Evolutionary conservation across 202 grass and related monocot genomes (phyloP).

Genomic region (Dendrocalamus latiflorus): DNA sequence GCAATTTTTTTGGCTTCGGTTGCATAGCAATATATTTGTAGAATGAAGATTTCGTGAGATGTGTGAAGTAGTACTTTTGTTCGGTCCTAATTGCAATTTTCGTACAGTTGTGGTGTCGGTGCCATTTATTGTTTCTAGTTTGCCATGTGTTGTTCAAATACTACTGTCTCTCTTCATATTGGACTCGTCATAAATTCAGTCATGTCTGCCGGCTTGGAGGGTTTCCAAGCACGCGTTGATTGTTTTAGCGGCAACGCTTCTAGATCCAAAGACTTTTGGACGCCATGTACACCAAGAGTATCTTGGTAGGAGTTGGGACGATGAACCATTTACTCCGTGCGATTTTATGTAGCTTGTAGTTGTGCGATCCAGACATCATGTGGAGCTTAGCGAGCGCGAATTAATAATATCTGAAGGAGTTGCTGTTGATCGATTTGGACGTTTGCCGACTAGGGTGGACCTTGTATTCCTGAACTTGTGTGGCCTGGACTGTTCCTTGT

Average conservation of each 20-base stretch:
- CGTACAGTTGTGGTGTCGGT: conserved; percentile 15
- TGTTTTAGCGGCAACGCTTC: neutral
- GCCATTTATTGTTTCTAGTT: conserved; percentile 1
- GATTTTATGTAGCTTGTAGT: neutral
- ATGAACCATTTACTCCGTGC: neutral
- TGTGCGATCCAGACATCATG: neutral
- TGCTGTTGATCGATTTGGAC: conserved; percentile 23
- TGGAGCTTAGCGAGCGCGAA: neutral
- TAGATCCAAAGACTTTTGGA: neutral
- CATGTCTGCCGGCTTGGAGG: conserved; percentile 1
- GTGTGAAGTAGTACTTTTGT: conserved; percentile 2
- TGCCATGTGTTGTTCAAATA: neutral
- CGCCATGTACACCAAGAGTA: conserved; percentile 5
- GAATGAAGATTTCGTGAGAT: neutral
- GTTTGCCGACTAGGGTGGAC: conserved; percentile 4
- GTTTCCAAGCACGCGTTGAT: neutral
- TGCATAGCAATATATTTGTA: neutral
- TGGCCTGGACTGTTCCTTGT: conserved; percentile 14
- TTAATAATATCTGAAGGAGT: conserved; percentile 32
- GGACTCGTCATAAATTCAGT: neutral
- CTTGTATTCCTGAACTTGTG: conserved; percentile 10
- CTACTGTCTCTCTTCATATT: neutral
- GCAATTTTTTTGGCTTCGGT: neutral
- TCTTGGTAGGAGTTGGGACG: conserved; percentile 3
- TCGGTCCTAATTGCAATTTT: conserved; percentile 10